Base-by-base conservation (phyloP, 495 filamentous ascomycete genomes). In the Daldinia vernicosa region DNA sequence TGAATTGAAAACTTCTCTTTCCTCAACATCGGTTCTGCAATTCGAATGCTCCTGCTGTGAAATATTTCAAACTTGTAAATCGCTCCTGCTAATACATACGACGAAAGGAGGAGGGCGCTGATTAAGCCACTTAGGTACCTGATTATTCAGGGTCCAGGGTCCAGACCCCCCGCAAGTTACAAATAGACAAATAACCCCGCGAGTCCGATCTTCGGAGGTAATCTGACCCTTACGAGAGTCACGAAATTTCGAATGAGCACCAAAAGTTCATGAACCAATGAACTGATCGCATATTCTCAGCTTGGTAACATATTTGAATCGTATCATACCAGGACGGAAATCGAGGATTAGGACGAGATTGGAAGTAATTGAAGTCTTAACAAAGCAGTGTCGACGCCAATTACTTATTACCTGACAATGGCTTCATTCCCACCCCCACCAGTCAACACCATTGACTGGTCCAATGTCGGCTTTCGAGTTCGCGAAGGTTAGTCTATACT, bases 371-470 rank as follows among this genome's bases (percentile, higher is more conserved):
- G 43, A 47, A 47, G 43, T 5, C 17, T 47, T 19, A 47, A 47
- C 43, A 47, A 47, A 47, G 43, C 8, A 47, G 7, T 2, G 54
- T 24, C 58, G 15, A 22, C 15, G 47, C 17, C 19, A 45, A 63
- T 8, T 35, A 28, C 27, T 12, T 28, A n/a, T 27, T 27, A 39
- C n/a, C n/a, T n/a, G 0, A 73, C 52, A 60, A 84, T 84, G 81
- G 76, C 81, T 26, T 65, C 82, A 56, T 97, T 96, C 75, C 94
- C 94, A 45, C 94, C 94, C 27, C 89, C 91, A 2, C 93, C 94
- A 5, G 88, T 91, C 66, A 88, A 88, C 75, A 90, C 92, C 52
- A 93, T 95, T 81, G 93, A 97, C 86, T 98, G 95, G 95, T 84
- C 83, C 72, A 89, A 97, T 77, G 86, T 98, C 50, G 95, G 95